A percentile compares a stretch with the other conserved stretches of the same genome.
Conservation (phyloP, 495 filamentous ascomycete species). For the Penicillium chermesinum region DNA sequence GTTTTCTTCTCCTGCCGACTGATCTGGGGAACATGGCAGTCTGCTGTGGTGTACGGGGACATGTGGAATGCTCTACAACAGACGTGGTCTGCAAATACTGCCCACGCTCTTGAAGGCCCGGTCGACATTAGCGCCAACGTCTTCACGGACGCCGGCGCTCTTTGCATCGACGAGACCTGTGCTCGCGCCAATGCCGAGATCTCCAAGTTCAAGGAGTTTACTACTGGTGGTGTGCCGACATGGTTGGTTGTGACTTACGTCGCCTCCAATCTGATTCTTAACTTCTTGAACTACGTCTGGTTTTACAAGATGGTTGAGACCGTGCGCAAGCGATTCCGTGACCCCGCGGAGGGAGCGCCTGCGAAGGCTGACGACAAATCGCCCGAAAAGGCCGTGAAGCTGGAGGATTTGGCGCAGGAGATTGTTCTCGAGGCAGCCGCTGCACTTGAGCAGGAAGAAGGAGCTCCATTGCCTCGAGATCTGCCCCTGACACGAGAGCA, state of each 20-base stretch:
- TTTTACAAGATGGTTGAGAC: conserved; percentile 96
- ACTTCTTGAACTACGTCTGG: conserved; percentile 91
- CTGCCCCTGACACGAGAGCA: conserved; percentile 12
- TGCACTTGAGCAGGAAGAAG: conserved; percentile 33
- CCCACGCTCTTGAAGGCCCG: conserved; percentile 18
- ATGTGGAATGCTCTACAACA: conserved; percentile 62
- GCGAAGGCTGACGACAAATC: conserved; percentile 11
- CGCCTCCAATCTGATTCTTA: conserved; percentile 70
- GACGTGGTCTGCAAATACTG: conserved; percentile 27
- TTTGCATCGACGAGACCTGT: conserved; percentile 34
- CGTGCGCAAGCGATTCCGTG: conserved; percentile 80
- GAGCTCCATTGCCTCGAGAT: conserved; percentile 14
- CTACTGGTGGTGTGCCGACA: conserved; percentile 52
- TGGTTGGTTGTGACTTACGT: conserved; percentile 82
- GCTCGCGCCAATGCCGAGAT: conserved; percentile 40
- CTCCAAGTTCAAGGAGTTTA: conserved; percentile 47
- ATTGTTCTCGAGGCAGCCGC: conserved; percentile 36
- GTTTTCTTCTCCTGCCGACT: conserved; percentile 88
- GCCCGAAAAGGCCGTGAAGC: conserved; percentile 8
- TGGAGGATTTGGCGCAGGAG: conserved; percentile 29
- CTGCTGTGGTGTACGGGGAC: conserved; percentile 69
- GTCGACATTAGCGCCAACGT: conserved; percentile 32
- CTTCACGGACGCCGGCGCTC: conserved; percentile 28
- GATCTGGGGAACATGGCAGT: conserved; percentile 86
- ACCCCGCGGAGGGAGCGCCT: conserved; percentile 12